Percentiles rank a stretch among this genome's conserved stretches.
Evolutionary conservation across 1,284 basidiomycete genomes (phyloP).

Genomic region (Sporisorium graminicola): DNA sequence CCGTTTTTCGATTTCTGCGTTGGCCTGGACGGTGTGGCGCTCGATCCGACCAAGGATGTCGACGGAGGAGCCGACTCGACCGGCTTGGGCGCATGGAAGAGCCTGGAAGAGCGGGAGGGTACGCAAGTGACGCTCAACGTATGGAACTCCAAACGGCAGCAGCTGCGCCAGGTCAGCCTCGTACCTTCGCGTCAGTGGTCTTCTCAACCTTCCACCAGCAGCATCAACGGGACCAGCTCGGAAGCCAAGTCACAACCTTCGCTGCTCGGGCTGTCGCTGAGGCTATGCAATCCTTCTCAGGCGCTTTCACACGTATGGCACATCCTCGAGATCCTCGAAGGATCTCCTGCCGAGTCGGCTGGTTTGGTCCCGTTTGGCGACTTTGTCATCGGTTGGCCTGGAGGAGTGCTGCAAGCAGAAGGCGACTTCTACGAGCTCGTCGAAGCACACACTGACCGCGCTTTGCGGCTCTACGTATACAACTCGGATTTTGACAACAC

Average conservation of each 20-base stretch:
- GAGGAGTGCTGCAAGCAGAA: slow-evolving; percentile 85
- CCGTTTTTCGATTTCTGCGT: slow-evolving; percentile 98
- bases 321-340: slow-evolving; percentile 94
- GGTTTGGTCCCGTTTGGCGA: slow-evolving; percentile 88
- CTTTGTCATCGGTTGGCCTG: slow-evolving; percentile 93
- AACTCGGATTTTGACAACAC: slow-evolving; percentile 89
- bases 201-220: slow-evolving; percentile 50
- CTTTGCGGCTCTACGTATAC: slow-evolving; percentile 92
- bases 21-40: slow-evolving; percentile 77
- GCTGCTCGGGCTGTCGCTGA: slow-evolving; percentile 88
- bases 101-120: slow-evolving; percentile 87
- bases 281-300: slow-evolving; percentile 76
- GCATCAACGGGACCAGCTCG: slow-evolving; percentile 38
- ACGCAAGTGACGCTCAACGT: slow-evolving; percentile 81
- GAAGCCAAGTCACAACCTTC: slow-evolving; percentile 73
- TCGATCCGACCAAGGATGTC: slow-evolving; percentile 55
- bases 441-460: slow-evolving; percentile 92
- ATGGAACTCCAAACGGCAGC: slow-evolving; percentile 89
- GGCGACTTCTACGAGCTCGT: slow-evolving; percentile 97
- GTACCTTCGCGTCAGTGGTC: slow-evolving; percentile 86
- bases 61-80: slow-evolving; percentile 43
- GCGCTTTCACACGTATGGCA: slow-evolving; percentile 80
- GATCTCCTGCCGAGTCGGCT: slow-evolving; percentile 85
- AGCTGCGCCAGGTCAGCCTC: slow-evolving; percentile 85
- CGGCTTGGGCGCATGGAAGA: slow-evolving; percentile 60